phyloP scores from a whole-genome alignment of 2,329 filamentous ascomycete genomes.

The Penicillium aurantiogriseum region DNA sequence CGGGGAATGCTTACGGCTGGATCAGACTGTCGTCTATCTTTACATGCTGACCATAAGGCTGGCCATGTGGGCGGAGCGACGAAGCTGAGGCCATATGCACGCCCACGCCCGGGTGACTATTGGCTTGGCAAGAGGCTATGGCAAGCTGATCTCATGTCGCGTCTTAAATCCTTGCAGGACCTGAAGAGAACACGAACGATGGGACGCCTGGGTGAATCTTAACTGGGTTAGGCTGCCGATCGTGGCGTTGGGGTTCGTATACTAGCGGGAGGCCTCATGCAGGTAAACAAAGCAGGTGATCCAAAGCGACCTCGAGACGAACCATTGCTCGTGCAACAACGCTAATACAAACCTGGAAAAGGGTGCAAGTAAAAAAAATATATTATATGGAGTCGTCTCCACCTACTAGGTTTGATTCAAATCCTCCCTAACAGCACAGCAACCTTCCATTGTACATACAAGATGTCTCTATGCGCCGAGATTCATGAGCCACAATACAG shows the following conservation, averaged over 20 bases:
- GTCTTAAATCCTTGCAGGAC: neutral
- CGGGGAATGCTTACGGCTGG: neutral
- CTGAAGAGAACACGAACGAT: constrained; percentile 1
- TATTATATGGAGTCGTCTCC: neutral
- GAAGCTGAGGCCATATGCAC: too few relatives aligned
- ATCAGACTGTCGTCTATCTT: neutral
- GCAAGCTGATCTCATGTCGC: neutral
- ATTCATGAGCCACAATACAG: neutral
- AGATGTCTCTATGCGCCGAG: constrained; percentile 5
- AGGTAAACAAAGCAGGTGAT: neutral
- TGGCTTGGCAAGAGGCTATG: neutral
- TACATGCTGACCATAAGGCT: neutral
- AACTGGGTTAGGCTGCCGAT: neutral
- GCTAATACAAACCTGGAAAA: too few relatives aligned
- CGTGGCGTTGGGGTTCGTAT: neutral
- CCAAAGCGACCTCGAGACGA: neutral
- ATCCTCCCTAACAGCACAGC: neutral
- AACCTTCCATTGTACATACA: neutral
- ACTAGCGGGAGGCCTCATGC: neutral
- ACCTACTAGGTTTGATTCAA: neutral
- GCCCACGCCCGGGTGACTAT: neutral
- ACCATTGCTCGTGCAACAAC: neutral
- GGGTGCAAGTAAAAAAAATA: neutral
- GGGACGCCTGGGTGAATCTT: neutral
- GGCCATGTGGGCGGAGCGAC: neutral